Percentiles rank a stretch among this genome's conserved stretches.
Conservation (phyloP, 768 basidiomycete species). For the Russula dissimulans region DNA sequence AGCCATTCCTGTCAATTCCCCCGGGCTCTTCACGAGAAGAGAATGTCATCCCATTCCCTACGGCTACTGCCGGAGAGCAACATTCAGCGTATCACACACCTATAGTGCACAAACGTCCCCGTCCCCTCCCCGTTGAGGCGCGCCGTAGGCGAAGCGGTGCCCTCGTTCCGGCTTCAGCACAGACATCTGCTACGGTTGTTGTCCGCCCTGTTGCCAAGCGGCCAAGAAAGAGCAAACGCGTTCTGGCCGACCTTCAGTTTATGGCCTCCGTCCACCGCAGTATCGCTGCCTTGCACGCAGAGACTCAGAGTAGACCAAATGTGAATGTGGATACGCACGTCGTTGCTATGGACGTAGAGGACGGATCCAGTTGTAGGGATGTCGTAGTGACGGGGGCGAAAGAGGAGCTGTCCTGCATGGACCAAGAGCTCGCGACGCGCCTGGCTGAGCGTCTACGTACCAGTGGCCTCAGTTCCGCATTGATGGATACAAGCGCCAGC, state of each 20-base stretch:
- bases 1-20: neutral
- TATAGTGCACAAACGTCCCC: conserved; percentile 8
- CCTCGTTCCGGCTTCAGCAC: conserved; percentile 6
- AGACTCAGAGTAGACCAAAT: neutral
- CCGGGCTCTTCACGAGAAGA: neutral
- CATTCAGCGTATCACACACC: neutral
- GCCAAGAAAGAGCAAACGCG: conserved; percentile 17
- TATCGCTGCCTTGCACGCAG: conserved; percentile 7
- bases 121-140: conserved; percentile 6
- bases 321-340: neutral
- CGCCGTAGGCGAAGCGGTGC: conserved; percentile 13
- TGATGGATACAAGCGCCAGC: neutral
- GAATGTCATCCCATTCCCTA: conserved; percentile 7
- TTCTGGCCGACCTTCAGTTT: conserved; percentile 18
- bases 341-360: conserved; percentile 5
- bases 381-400: neutral
- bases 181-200: neutral
- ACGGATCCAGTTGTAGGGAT: neutral
- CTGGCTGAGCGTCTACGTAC: conserved; percentile 6
- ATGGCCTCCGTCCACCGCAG: conserved; percentile 18
- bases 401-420: conserved; percentile 9
- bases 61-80: neutral
- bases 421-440: conserved; percentile 9
- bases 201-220: conserved; percentile 14
- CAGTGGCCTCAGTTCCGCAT: conserved; percentile 3